Base-by-base conservation (phyloP, 352 stramenopile species). In the Globisporangium camurandrum region DNA sequence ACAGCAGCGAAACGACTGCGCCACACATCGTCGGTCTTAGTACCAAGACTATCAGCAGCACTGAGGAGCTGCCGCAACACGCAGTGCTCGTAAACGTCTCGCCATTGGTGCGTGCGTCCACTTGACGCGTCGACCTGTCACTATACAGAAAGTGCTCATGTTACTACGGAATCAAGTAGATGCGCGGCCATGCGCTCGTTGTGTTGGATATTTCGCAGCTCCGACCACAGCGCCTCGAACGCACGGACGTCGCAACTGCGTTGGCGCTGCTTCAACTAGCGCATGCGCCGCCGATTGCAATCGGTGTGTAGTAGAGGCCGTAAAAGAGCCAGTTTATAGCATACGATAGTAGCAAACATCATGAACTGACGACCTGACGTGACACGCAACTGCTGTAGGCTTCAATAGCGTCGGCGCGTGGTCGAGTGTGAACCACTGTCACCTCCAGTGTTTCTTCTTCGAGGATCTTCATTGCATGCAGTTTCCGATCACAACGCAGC, bases 371-470 rank as follows among this genome's bases (percentile, higher is more conserved):
- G 33, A 38, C 11, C 9, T 5, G n/a, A 16, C 14, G 6, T 16
- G 23, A 23, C 42, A 36, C 23, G 23, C 22, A 14, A 6, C 4
- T 40, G 5, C 31, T 41, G 20, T 27, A 73, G 79, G 75, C 5
- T 90, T 87, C 54, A 90, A 90, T 51, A 85, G 79, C 45, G 56
- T 61, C 26, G 79, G 79, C 19, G 79, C 79, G 16, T 90, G 79
- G 79, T 84, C 79, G 9, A 88, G 75, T 4, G 79, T 90, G 10
- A 85, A 88, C 43, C 75, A 90, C 47, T 79, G 82, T 41, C 79
- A 90, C 30, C 69, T 88, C 3, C 79, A 90, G 57, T 69, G 67
- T 0, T 84, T 75, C 30, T 85, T 82, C 51, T 69, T 79, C 31
- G 30, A 61, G 41, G 44, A 67, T 11, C 23, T 62, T 36, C 40